These are phyloP conservation scores for Striga asiatica DNA, from an alignment of 257 asterid genomes.

Conservation along the genomic window DNA sequence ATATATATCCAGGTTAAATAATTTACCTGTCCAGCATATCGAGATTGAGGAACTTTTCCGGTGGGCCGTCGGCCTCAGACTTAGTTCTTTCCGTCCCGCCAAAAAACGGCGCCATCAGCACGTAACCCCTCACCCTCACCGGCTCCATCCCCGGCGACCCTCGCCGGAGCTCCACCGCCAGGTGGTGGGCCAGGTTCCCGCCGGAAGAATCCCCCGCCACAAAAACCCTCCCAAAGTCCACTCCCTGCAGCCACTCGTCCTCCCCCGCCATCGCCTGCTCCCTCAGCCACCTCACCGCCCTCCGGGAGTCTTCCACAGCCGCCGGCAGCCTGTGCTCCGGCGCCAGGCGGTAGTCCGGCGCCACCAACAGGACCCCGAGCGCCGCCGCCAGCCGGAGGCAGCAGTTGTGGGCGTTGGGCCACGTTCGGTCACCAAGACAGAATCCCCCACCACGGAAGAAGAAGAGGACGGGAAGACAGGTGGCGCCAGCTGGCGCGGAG, in stretches of 20 bases:
- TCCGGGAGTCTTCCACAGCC: slow-evolving; percentile 38
- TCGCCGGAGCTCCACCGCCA: slow-evolving; percentile 56
- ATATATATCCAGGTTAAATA: too few species aligned
- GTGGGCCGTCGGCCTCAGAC: slow-evolving; percentile 60
- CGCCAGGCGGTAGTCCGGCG: slow-evolving; percentile 70
- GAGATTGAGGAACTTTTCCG: slow-evolving; percentile 40
- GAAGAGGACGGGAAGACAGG: slow-evolving; percentile 38
- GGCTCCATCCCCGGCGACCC: slow-evolving; percentile 51
- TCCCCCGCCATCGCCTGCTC: slow-evolving; percentile 23
- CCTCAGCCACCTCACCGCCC: slow-evolving; percentile 50
- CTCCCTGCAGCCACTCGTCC: slow-evolving; percentile 30
- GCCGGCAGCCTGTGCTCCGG: slow-evolving; percentile 77
- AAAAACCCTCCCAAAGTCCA: slow-evolving; percentile 49
- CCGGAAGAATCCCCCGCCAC: slow-evolving; percentile 82
- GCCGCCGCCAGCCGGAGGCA: slow-evolving; percentile 60
- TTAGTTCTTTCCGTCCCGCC: slow-evolving; percentile 65
- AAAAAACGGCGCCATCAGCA: slow-evolving; percentile 78
- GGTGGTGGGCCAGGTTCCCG: slow-evolving; percentile 81
- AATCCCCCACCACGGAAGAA: slow-evolving; percentile 76
- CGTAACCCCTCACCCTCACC: slow-evolving; percentile 61
- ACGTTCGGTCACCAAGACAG: slow-evolving; percentile 61
- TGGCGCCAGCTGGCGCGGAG: neutral
- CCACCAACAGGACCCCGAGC: slow-evolving; percentile 40
- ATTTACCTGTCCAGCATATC: too few species aligned
- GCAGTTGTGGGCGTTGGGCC: slow-evolving; percentile 63